Base-by-base conservation (phyloP, 768 basidiomycete genomes). In the Suillus placidus region DNA sequence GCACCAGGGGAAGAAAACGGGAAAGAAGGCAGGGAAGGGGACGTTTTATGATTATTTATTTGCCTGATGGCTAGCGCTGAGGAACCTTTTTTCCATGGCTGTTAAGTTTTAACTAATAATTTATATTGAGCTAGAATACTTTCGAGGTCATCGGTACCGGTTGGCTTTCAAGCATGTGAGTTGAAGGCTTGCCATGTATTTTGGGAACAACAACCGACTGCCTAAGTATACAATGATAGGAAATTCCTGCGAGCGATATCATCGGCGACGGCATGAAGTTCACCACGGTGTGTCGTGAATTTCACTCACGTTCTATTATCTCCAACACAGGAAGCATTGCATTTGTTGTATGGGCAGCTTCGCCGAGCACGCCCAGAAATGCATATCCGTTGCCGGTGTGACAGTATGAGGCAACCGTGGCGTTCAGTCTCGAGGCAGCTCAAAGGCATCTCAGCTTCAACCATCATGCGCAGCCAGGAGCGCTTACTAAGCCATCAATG, bases 21-120 rank as follows among this genome's bases (percentile, higher is more conserved):
- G 52, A 8, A 70, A 67, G 64, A 69, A 68, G 2, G 57, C 37
- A 16, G 60, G 61, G 18, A 71, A 69, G 42, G 69, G 70, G 56
- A 73, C 77, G 3, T 80, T 84, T 51, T 83, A 83, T 66, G 80
- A 82, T 60, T 85, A 81, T 73, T 67, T 85, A 40, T 85, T 82
- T 70, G 71, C 78, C 40, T 82, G 70, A 79, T n/a, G 10, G 4
- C 26, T 26, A 20, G 51, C 3, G 26, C 16, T 16, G 49, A 30
- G 7, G 30, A 20, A 6, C 6, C 23, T 30, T 9, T 30, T 14
- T 16, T 49, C 2, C 7, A 3, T 30, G 10, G 10, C 18, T 54
- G 9, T 32, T 52, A n/a, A n/a, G n/a, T n/a, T n/a, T n/a, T n/a
- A 8, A 49, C 12, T 5, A 30, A 32, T 9, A 0, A 14, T 52